Conservation (phyloP, 2,329 filamentous ascomycete species). For the Tolypocladium tundrense region DNA sequence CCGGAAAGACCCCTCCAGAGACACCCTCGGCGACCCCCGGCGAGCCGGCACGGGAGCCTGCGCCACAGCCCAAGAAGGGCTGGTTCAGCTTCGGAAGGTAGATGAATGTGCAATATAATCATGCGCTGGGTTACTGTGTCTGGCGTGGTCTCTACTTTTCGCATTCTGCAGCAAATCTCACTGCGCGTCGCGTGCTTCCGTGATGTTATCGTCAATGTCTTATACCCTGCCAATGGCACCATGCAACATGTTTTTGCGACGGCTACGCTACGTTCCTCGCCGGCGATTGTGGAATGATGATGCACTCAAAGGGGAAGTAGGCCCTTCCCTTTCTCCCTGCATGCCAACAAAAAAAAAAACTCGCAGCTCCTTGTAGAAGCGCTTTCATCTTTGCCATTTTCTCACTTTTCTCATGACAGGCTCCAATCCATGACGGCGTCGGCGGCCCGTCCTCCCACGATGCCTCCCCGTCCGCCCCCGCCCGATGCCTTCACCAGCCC, state of each 20-base stretch:
- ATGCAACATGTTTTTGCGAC: background rate
- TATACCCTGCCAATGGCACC: background rate
- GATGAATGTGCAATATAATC: background rate
- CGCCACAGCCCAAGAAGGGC: constrained; percentile 45
- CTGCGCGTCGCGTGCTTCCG: background rate
- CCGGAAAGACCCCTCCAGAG: constrained; percentile 41
- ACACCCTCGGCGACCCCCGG: constrained; percentile 21
- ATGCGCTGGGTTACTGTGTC: too few relatives aligned
- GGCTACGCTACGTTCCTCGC: background rate
- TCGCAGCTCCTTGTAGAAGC: background rate
- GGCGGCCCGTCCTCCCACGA: background rate
- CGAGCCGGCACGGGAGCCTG: constrained; percentile 28
- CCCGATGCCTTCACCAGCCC: background rate
- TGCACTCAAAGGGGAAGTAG: background rate
- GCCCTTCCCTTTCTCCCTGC: background rate
- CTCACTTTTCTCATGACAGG: background rate
- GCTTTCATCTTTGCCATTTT: background rate
- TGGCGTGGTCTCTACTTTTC: background rate
- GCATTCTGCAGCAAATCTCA: background rate
- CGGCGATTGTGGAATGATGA: background rate
- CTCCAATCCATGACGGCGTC: background rate
- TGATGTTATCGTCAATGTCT: background rate
- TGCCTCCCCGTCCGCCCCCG: background rate
- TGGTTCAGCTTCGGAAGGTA: constrained; percentile 65
- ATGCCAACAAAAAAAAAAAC: background rate